Evolutionary conservation across 2,329 filamentous ascomycete genomes (phyloP), one percentile per base, ranked within the genome.

Genomic region (Proliferodiscus dingleyae): DNA sequence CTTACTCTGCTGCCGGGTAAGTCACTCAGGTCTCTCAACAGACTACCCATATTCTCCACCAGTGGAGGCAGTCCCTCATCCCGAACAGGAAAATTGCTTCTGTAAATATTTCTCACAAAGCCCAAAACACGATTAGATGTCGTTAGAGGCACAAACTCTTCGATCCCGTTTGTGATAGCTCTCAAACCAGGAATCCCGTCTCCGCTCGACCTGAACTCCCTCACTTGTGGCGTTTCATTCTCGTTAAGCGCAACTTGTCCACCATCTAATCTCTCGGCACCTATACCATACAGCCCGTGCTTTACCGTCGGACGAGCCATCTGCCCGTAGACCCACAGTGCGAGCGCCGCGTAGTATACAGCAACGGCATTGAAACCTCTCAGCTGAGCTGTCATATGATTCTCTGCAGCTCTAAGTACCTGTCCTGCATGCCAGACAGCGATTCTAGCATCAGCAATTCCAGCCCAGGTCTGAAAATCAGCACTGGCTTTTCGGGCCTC

Each of bases 241-340:
- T 71, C 75, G 43, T 86, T 82, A 0, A 86, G 67, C 52, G 75
- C 73, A 0, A 81, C 66, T 10, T 44, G 2, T 60, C 54, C 67
- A 53, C 61, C 11, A 74, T 71, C n/a, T 36, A n/a, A n/a, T n/a
- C 18, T 16, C 16, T 37, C 34, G 15, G 3, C n/a, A 16, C 30
- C 11, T 5, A 16, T 16, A 15, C 3, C 30, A 10, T 4, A 8
- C 10, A 8, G 8, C 4, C 37, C 37, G 13, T 32, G 39, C 50
- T 68, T 65, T 16, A 67, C 5, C 32, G 71, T 16, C 4, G 30
- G 3, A 7, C 30, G 8, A 9, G 30, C 4, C 5, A 82, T 70
- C 0, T 87, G 75, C 1, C 82, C 81, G 53, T 83, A 86, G 0
- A 77, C 76, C 85, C 85, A 89, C 32, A 88, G 67, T 0, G 79